Base-by-base conservation (phyloP, 192 early-diverging fungal genomes). In the Coemansia sp. region DNA sequence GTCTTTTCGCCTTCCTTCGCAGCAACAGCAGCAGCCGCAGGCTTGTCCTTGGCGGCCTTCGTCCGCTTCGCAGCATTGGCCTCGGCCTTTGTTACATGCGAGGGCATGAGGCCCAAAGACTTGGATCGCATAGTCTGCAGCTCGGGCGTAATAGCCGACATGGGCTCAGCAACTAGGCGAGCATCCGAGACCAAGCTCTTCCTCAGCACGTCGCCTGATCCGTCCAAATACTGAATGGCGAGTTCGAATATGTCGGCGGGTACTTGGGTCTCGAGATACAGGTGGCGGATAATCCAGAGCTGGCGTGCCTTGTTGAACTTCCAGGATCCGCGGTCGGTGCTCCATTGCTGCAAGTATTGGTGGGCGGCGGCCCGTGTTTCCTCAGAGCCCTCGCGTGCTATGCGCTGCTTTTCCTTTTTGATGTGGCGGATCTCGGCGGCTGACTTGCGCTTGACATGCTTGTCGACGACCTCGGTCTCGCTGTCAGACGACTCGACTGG, bases 281-380 rank as follows among this genome's bases (percentile, higher is more conserved):
- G 37, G 59, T 83, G 75, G 4, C 70, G 72, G 31, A 78, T 41
- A 9, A 83, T 36, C 80, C 80, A 83, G 32, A 74, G 66, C 38
- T 83, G 76, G 57, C 64, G 70, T n/a, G 75, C 73, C 46, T 77
- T 78, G 66, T 71, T 77, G 66, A 83, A 83, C 32, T 83, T 83
- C 80, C 80, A 83, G 2, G 61, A 12, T 0, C 9, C 44, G 5
- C 62, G 69, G n/a, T 59, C 32, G 11, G 42, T 19, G 15, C 50
- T 50, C 72, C 72, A 83, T 36, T 71, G 58, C 44, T 67, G 12
- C 11, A 83, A 51, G 42, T 83, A 83, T 10, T 25, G 23, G 50
- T 68, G 74, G 0, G 79, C 79, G 42, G 66, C 66, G 11, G 69
- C 29, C n/a, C 57, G 74, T 17, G 79, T 82, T 27, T 61, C 60